Conservation (phyloP, 768 basidiomycete genomes). For the Tremella fuciformis region DNA sequence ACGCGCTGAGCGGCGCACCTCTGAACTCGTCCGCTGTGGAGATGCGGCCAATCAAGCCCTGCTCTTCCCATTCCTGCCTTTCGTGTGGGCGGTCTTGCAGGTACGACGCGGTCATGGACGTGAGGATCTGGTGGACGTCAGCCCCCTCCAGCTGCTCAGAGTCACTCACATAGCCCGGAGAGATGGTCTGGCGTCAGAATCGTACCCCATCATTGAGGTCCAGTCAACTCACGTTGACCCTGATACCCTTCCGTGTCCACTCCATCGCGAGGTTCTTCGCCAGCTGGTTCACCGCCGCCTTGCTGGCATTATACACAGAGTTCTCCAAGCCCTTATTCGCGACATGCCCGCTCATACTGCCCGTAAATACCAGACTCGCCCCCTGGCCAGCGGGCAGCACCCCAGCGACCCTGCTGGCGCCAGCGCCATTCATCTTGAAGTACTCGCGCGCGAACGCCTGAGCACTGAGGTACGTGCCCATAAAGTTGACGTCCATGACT, state of each 20-base stretch:
- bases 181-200: conserved; percentile 30
- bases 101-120: conserved; percentile 19
- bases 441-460: conserved; percentile 28
- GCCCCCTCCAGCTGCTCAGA: not conserved
- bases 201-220: not conserved
- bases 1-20: conserved; percentile 28
- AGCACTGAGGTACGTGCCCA: conserved; percentile 22
- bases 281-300: conserved; percentile 50
- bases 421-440: not conserved
- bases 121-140: conserved; percentile 19
- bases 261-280: conserved; percentile 49
- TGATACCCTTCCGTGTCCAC: conserved; percentile 45
- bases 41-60: conserved; percentile 34
- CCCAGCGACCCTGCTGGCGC: too few relatives aligned
- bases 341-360: conserved; percentile 34
- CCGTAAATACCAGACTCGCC: conserved; percentile 4
- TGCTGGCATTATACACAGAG: conserved; percentile 49
- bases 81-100: conserved; percentile 32
- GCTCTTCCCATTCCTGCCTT: conserved; percentile 32
- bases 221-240: conserved; percentile 44
- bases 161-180: conserved; percentile 38
- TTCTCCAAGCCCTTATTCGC: conserved; percentile 33
- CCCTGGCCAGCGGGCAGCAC: not conserved
- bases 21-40: conserved; percentile 46
- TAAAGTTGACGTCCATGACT: conserved; percentile 41